Evolutionary conservation across 1,139 yeast species (phyloP).

Genomic region (Pneumocystis wakefieldiae): DNA sequence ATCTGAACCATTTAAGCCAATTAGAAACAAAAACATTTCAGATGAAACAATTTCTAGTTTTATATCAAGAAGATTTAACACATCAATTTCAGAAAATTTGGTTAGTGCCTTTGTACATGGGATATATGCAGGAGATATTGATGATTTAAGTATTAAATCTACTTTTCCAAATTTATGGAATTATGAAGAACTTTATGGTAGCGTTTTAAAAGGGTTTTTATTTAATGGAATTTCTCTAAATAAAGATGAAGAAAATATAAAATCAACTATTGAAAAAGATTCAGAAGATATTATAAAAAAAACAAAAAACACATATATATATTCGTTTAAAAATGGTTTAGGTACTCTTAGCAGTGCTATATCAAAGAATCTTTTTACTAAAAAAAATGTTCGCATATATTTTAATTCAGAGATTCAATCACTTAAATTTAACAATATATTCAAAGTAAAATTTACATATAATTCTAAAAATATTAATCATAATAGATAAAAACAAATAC

Average conservation of each 20-base stretch:
- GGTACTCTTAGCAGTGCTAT: slow-evolving; percentile 10
- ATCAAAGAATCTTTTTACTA: not conserved
- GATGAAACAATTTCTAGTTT: slow-evolving; percentile 68
- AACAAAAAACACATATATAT: slow-evolving; percentile 12
- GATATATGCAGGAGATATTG: slow-evolving; percentile 74
- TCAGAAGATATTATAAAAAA: not conserved
- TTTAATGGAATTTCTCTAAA: not conserved
- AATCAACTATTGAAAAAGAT: not conserved
- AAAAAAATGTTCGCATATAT: slow-evolving; percentile 2
- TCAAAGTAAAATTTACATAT: slow-evolving; percentile 7
- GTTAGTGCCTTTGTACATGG: slow-evolving; percentile 79
- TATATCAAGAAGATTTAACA: slow-evolving; percentile 55
- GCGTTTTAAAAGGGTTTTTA: slow-evolving; percentile 12
- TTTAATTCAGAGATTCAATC: slow-evolving; percentile 5
- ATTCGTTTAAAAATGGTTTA: slow-evolving; percentile 14
- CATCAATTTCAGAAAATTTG: slow-evolving; percentile 43
- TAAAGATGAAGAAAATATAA: not conserved
- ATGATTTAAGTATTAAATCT: slow-evolving; percentile 38
- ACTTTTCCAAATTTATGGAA: slow-evolving; percentile 14
- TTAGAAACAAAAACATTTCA: slow-evolving; percentile 17
- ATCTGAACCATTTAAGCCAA: slow-evolving; percentile 25
- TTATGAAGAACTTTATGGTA: slow-evolving; percentile 13
- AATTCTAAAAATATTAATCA: not conserved
- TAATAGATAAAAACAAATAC: not conserved
- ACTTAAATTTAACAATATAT: slow-evolving; percentile 4